Conservation (phyloP, 1,139 yeast species). For the Pneumocystis oryctolagi region DNA sequence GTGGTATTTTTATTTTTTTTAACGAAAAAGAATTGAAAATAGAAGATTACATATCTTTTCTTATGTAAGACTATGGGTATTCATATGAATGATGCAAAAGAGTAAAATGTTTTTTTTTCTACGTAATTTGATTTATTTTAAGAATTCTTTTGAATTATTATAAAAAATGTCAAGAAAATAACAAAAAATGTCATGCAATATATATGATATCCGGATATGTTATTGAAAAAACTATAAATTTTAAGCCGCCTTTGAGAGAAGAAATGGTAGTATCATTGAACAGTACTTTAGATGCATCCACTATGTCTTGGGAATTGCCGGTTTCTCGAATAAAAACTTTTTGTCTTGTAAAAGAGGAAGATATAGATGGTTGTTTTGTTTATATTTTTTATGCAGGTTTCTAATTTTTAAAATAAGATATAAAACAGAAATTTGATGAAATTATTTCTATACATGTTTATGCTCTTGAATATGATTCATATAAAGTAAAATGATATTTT, state of each 20-base stretch:
- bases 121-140: not conserved
- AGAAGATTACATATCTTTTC: slow-evolving; percentile 19
- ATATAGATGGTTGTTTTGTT: slow-evolving; percentile 8
- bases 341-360: slow-evolving; percentile 13
- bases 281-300: not conserved
- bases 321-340: slow-evolving; percentile 1
- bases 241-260: not conserved
- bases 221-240: not conserved
- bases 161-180: slow-evolving; percentile 3
- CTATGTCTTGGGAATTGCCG: not conserved
- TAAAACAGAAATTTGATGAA: slow-evolving; percentile 7
- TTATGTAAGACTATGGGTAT: slow-evolving; percentile 19
- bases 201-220: slow-evolving; percentile 15
- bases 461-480: slow-evolving; percentile 13
- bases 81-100: slow-evolving; percentile 19
- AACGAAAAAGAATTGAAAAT: not conserved
- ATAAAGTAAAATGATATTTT: not conserved
- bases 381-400: not conserved
- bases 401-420: not conserved
- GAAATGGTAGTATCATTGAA: not conserved
- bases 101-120: slow-evolving; percentile 2
- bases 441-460: slow-evolving; percentile 13
- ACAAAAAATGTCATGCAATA: slow-evolving; percentile 15
- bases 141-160: slow-evolving; percentile 14
- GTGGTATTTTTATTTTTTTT: not conserved